phyloP scores from a whole-genome alignment of 2,329 filamentous ascomycete genomes.

The Pseudocercospora crystallina region DNA sequence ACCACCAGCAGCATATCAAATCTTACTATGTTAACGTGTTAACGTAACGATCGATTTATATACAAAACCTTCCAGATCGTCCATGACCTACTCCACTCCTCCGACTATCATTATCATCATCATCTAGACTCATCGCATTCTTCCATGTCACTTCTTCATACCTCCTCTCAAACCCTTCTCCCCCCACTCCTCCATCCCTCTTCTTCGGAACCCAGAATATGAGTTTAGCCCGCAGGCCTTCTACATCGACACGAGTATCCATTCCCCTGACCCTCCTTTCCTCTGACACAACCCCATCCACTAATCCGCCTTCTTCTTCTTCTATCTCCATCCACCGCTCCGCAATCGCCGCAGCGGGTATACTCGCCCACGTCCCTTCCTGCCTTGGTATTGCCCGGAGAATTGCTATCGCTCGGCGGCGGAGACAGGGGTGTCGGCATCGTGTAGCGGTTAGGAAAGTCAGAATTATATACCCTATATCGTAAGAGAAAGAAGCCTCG shows the following conservation, averaged over 20 bases:
- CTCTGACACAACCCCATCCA: no score
- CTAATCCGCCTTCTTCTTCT: slow-evolving; percentile 9
- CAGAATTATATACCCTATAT: slow-evolving; percentile 18
- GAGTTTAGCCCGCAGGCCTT: no score
- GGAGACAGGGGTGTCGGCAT: slow-evolving; percentile 20
- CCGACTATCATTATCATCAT: no score
- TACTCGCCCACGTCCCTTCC: slow-evolving; percentile 23
- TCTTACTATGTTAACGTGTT: background rate
- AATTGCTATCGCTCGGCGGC: slow-evolving; percentile 18
- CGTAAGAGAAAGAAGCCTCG: slow-evolving; percentile 17
- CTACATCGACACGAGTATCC: no score
- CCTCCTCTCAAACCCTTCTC: background rate
- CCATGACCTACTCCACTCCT: no score
- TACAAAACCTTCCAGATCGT: background rate
- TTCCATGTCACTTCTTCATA: no score
- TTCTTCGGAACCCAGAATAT: background rate
- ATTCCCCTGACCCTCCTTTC: no score
- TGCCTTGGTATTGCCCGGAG: slow-evolving; percentile 15
- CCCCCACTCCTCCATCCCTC: background rate
- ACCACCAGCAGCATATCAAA: no score
- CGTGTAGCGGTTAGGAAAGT: slow-evolving; percentile 12
- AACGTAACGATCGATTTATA: background rate
- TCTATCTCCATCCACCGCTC: slow-evolving; percentile 22
- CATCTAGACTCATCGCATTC: no score
- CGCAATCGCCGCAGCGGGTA: slow-evolving; percentile 16